Conservation (phyloP, 495 filamentous ascomycete species). For the Neurospora sp. region DNA sequence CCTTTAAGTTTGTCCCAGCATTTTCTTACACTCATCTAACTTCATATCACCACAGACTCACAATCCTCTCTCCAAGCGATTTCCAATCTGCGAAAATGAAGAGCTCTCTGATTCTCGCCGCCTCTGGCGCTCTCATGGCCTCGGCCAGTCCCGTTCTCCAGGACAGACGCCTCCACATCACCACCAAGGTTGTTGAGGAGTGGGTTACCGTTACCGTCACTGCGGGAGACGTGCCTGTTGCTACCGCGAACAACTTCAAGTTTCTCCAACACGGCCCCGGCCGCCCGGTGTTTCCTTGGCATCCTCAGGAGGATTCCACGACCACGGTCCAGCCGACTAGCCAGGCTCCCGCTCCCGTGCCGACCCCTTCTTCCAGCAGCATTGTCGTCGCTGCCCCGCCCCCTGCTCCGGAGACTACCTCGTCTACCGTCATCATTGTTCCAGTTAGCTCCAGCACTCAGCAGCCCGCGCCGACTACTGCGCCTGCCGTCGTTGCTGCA, state of each 20-base stretch:
- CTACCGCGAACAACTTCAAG: not conserved
- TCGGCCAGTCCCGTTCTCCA: constrained; percentile 49
- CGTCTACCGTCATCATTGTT: constrained; percentile 5
- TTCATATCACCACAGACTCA: not conserved
- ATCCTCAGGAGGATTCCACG: constrained; percentile 8
- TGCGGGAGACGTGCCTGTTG: constrained; percentile 26
- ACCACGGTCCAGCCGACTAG: constrained; percentile 3
- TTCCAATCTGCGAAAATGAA: constrained; percentile 48
- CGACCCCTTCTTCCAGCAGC: constrained; percentile 1
- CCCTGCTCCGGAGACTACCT: constrained; percentile 8
- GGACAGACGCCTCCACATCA: constrained; percentile 45
- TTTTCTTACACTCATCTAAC: constrained; percentile 12
- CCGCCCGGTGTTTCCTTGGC: constrained; percentile 4
- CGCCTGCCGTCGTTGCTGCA: not conserved
- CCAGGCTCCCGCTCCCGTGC: constrained; percentile 3
- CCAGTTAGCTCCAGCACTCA: constrained; percentile 2
- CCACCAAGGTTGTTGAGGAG: constrained; percentile 46
- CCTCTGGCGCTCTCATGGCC: constrained; percentile 51
- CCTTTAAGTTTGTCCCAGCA: not conserved
- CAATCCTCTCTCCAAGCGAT: not conserved
- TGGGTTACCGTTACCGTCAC: constrained; percentile 54
- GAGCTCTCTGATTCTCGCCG: constrained; percentile 50
- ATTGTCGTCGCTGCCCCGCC: constrained; percentile 2
- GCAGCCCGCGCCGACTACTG: not conserved
- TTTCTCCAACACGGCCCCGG: constrained; percentile 2